Evolutionary conservation across 1,139 yeast genomes (phyloP).

Genomic region (Scheffersomyces lignicola): DNA sequence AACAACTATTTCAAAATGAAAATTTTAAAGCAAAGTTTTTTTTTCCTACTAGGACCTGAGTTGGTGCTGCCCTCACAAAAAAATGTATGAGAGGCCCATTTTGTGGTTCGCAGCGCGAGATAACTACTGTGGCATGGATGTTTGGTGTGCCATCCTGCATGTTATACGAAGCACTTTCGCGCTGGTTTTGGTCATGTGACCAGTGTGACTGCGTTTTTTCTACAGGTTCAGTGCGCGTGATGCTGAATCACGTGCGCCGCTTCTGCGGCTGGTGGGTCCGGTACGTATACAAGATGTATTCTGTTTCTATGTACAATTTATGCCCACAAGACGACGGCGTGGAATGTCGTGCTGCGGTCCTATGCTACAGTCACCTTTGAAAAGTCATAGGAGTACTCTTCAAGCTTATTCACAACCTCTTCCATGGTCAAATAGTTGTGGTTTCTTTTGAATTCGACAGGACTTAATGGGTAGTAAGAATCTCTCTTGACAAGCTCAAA

Average conservation of each 20-base stretch:
- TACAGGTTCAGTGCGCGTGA: no score
- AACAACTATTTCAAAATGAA: slow-evolving; percentile 4
- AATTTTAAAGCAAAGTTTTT: slow-evolving; percentile 27
- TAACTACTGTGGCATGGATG: slow-evolving; percentile 1
- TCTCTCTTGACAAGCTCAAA: slow-evolving; percentile 53
- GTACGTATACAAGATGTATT: no score
- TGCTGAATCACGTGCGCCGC: no score
- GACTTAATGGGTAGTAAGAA: slow-evolving; percentile 42
- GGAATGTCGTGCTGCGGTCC: no score
- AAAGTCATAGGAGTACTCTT: slow-evolving; percentile 35
- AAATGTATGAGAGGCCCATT: background rate
- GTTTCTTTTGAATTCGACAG: slow-evolving; percentile 13
- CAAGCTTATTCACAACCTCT: slow-evolving; percentile 43
- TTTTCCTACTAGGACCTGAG: slow-evolving; percentile 15
- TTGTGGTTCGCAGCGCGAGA: background rate
- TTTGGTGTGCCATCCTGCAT: background rate
- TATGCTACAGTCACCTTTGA: slow-evolving; percentile 21
- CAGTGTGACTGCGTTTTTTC: slow-evolving; percentile 2
- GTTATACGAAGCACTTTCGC: no score
- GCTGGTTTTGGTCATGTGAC: slow-evolving; percentile 2
- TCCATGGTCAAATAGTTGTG: slow-evolving; percentile 40
- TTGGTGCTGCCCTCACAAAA: background rate
- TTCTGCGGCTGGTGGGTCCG: no score
- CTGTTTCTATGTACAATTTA: no score
- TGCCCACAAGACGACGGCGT: no score